A percentile compares a stretch with the other conserved stretches of the same genome.
Evolutionary conservation across 2,329 filamentous ascomycete genomes (phyloP).

Genomic region (Cyphellophora europaea): DNA sequence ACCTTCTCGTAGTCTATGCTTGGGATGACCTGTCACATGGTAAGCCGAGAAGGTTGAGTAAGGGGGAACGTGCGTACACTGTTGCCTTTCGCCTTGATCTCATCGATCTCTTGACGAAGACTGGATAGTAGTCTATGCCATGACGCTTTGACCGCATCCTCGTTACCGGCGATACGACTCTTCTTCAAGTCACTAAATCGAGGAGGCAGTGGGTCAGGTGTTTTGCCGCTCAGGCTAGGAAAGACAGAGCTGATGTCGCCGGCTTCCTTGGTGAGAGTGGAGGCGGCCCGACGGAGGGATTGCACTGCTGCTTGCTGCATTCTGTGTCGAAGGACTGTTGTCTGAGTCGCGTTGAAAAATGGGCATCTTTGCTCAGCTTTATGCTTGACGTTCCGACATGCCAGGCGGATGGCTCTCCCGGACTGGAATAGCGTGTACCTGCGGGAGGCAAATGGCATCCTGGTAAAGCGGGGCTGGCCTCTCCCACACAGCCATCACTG

Average conservation of each 20-base stretch:
- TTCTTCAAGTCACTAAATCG: constrained; percentile 33
- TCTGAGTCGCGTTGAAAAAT: too few relatives aligned
- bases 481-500: too few relatives aligned
- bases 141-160: constrained; percentile 27
- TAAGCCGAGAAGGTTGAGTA: not conserved
- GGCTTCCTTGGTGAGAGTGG: constrained; percentile 31
- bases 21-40: constrained; percentile 29
- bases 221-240: constrained; percentile 34
- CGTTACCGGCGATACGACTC: constrained; percentile 29
- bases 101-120: constrained; percentile 29
- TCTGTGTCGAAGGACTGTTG: too few relatives aligned
- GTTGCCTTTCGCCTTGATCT: constrained; percentile 31
- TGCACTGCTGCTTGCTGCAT: too few relatives aligned
- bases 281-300: constrained; percentile 12
- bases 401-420: not conserved
- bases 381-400: constrained; percentile 7
- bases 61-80: constrained; percentile 22
- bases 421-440: too few relatives aligned
- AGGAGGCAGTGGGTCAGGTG: constrained; percentile 30
- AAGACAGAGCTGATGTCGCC: constrained; percentile 42
- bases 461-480: too few relatives aligned
- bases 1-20: constrained; percentile 32
- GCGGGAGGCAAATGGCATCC: too few relatives aligned
- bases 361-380: constrained; percentile 2
- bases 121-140: constrained; percentile 33